Conservation (phyloP, 2,329 filamentous ascomycete genomes). For the Aspergillus aculeatus region DNA sequence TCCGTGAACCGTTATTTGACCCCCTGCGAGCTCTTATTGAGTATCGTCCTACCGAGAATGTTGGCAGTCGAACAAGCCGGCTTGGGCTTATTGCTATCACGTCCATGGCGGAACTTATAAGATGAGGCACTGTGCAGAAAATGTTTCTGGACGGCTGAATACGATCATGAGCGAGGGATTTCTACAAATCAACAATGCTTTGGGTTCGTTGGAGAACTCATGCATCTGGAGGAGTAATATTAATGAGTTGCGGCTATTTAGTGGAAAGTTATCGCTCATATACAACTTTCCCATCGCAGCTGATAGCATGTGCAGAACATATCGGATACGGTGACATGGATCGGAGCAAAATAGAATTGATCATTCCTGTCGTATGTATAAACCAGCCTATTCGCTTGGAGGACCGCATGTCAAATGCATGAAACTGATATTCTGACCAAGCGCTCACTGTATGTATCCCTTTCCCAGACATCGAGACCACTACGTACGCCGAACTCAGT, state of each 20-base stretch:
- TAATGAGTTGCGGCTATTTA: background rate
- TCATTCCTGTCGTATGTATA: no score
- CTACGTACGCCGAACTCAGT: background rate
- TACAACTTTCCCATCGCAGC: background rate
- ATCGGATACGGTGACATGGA: no score
- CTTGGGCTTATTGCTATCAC: background rate
- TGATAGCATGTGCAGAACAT: background rate
- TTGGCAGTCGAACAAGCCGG: background rate
- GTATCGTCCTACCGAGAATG: background rate
- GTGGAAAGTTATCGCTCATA: background rate
- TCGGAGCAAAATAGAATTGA: no score
- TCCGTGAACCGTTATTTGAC: constrained; percentile 6
- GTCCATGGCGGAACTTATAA: background rate
- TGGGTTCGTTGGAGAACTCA: background rate
- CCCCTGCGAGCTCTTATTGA: background rate
- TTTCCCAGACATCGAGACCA: background rate
- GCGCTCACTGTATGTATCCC: no score
- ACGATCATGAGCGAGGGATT: background rate
- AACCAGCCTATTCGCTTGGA: no score
- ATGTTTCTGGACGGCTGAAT: background rate
- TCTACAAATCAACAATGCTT: background rate
- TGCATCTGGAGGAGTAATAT: background rate
- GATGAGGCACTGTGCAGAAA: background rate
- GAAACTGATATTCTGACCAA: no score
- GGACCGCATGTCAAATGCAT: no score